Percentiles rank a stretch among this genome's conserved stretches.
Evolutionary conservation across 2,329 filamentous ascomycete genomes (phyloP).

Genomic region (Pseudomassariella vexata): DNA sequence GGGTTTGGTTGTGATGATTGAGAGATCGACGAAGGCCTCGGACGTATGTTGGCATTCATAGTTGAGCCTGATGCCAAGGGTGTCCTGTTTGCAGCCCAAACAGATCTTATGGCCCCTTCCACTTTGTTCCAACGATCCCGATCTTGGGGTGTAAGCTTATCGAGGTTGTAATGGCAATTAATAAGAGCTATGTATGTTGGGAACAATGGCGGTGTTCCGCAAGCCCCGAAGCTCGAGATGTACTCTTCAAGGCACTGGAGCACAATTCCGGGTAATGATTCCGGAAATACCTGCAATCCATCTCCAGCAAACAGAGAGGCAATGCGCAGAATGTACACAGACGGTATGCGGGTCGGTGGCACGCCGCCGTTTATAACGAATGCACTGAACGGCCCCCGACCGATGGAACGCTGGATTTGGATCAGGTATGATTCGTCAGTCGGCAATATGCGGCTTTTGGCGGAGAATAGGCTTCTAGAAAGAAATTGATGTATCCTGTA

Average conservation of each 20-base stretch:
- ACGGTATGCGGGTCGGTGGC: constrained; percentile 11
- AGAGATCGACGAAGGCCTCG: too few relatives aligned
- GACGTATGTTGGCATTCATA: too few relatives aligned
- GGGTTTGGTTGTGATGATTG: too few relatives aligned
- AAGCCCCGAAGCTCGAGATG: constrained; percentile 12
- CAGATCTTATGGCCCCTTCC: constrained; percentile 8
- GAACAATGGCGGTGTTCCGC: constrained; percentile 13
- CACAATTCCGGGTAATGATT: constrained; percentile 5
- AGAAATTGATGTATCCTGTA: constrained; percentile 12
- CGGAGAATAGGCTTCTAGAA: constrained; percentile 8
- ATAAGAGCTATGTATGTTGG: constrained; percentile 13
- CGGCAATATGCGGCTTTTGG: background rate
- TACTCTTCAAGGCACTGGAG: constrained; percentile 14
- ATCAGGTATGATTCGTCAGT: constrained; percentile 9
- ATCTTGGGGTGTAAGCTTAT: constrained; percentile 7
- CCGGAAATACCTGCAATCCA: constrained; percentile 5
- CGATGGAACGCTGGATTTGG: constrained; percentile 8
- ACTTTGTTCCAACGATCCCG: constrained; percentile 10
- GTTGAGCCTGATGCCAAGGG: background rate
- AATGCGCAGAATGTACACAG: constrained; percentile 13
- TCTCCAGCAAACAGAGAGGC: constrained; percentile 11
- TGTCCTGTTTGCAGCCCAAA: constrained; percentile 8
- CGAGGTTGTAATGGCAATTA: constrained; percentile 6
- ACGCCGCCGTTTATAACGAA: constrained; percentile 12
- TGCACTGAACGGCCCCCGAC: constrained; percentile 5